Evolutionary conservation across 2,329 filamentous ascomycete species (phyloP).

Genomic region (Dothiorella sarmentorum): DNA sequence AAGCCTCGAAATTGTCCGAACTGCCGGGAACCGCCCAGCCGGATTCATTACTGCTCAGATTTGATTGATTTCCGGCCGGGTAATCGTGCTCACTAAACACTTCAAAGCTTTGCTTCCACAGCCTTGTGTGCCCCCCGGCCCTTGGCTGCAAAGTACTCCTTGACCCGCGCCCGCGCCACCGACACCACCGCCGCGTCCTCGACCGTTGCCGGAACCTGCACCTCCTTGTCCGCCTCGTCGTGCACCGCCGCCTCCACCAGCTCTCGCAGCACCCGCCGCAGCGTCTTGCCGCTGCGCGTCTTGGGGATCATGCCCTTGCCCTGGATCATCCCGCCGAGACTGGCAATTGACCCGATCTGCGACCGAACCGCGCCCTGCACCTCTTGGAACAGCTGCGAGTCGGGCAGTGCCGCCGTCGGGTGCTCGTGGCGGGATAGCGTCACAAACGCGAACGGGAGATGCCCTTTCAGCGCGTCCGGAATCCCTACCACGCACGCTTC

Average conservation of each 20-base stretch:
- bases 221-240: constrained; percentile 67
- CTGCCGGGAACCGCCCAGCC: background rate
- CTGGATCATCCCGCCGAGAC: constrained; percentile 79
- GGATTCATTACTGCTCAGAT: constrained; percentile 8
- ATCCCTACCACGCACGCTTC: constrained; percentile 86
- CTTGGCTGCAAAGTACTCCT: constrained; percentile 65
- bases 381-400: constrained; percentile 53
- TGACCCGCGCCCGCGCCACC: constrained; percentile 67
- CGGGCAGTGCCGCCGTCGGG: constrained; percentile 46
- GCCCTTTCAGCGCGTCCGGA: constrained; percentile 81
- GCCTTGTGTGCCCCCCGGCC: constrained; percentile 40
- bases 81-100: constrained; percentile 14
- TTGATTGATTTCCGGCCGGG: constrained; percentile 9
- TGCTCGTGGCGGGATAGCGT: constrained; percentile 51
- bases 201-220: constrained; percentile 77
- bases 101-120: constrained; percentile 28
- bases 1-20: constrained; percentile 2
- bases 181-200: constrained; percentile 75
- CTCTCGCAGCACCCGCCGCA: constrained; percentile 77
- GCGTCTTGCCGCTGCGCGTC: constrained; percentile 87
- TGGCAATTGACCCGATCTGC: constrained; percentile 84
- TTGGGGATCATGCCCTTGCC: constrained; percentile 86
- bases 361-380: constrained; percentile 69
- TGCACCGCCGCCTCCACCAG: constrained; percentile 77
- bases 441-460: constrained; percentile 87